Conservation (phyloP, 1,139 yeast species). For the Protomyces macrosporus region DNA sequence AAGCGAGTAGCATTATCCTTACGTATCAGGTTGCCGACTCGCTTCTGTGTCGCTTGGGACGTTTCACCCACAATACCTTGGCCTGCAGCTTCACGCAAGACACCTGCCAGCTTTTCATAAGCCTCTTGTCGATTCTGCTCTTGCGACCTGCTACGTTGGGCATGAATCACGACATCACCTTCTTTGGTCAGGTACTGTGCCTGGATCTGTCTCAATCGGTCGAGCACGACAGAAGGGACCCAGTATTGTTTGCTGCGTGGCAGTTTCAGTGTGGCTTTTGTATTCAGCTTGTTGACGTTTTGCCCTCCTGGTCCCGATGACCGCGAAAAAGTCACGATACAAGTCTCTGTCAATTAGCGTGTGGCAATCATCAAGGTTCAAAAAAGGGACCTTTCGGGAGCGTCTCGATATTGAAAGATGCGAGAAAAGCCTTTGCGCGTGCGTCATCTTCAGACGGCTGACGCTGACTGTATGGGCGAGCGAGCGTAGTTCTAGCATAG, state of each 20-base stretch:
- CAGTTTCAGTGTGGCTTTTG: slow-evolving; percentile 21
- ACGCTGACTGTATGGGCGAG: background rate
- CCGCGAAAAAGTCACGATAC: slow-evolving; percentile 13
- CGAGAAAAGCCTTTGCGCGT: slow-evolving; percentile 2
- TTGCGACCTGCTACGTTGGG: slow-evolving; percentile 16
- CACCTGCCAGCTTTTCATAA: slow-evolving; percentile 6
- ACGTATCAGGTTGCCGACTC: slow-evolving; percentile 4
- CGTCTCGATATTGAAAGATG: slow-evolving; percentile 1
- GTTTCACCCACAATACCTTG: slow-evolving; percentile 16
- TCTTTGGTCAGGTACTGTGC: slow-evolving; percentile 18
- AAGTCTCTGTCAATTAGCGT: background rate
- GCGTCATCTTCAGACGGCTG: background rate
- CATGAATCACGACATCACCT: slow-evolving; percentile 10
- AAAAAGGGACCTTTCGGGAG: background rate
- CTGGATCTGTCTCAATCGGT: background rate
- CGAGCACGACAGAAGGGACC: slow-evolving; percentile 9
- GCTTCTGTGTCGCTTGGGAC: slow-evolving; percentile 1
- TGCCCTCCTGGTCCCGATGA: slow-evolving; percentile 26
- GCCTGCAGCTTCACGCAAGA: slow-evolving; percentile 11
- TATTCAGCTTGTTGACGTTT: slow-evolving; percentile 26
- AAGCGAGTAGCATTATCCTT: slow-evolving; percentile 7
- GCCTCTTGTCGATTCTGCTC: slow-evolving; percentile 19
- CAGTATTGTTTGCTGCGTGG: slow-evolving; percentile 12
- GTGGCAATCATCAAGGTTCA: background rate
- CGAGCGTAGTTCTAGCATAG: background rate